A percentile compares a stretch with the other conserved stretches of the same genome.
Conservation (phyloP, 179 eudicot genomes). For the Spinacia oleracea region DNA sequence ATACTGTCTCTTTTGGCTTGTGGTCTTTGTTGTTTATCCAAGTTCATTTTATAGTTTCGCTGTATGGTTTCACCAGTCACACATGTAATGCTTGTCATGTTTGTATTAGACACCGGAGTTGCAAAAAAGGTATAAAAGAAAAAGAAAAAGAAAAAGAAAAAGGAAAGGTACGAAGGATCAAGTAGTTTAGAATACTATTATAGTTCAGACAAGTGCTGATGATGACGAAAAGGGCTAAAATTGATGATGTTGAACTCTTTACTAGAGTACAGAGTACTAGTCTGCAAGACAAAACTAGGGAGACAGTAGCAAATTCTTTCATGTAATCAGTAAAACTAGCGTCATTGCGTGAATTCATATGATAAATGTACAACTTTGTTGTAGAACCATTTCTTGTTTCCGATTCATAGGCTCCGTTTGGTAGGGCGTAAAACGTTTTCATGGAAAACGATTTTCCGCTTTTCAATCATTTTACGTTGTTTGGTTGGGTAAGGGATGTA, state of each 20-base stretch:
- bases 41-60: not conserved
- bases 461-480: no score
- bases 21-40: slow-evolving; percentile 16
- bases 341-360: not conserved
- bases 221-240: not conserved
- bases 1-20: not conserved
- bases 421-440: no score
- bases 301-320: slow-evolving; percentile 9
- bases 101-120: not conserved
- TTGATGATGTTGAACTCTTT: not conserved
- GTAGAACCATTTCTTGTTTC: not conserved
- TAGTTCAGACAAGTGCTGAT: not conserved
- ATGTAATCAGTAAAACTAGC: not conserved
- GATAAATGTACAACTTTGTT: slow-evolving; percentile 5
- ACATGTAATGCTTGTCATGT: slow-evolving; percentile 2
- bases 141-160: not conserved
- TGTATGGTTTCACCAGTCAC: not conserved
- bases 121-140: not conserved
- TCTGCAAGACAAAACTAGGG: not conserved
- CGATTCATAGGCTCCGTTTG: no score
- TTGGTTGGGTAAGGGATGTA: no score
- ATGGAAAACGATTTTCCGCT: no score
- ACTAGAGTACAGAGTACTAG: no score
- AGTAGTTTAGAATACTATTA: not conserved
- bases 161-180: not conserved